These are phyloP conservation scores for Macrolepiota dolichaula DNA, from an alignment of 768 basidiomycete species.

Conservation along the genomic window DNA sequence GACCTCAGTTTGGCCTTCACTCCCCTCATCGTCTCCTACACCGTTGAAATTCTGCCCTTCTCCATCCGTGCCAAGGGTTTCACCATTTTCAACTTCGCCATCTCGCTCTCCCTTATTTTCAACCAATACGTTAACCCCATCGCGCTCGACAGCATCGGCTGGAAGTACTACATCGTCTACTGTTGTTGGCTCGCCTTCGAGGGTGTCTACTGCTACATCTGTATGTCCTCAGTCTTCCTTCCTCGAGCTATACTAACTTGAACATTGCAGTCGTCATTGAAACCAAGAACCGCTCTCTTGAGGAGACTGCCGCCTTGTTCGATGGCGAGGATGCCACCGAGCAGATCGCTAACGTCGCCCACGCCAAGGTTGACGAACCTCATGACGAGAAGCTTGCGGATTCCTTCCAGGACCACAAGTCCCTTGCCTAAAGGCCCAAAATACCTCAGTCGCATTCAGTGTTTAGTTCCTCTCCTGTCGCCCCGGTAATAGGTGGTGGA, in stretches of 20 bases:
- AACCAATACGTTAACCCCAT: slow-evolving; percentile 89
- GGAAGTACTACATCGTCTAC: slow-evolving; percentile 84
- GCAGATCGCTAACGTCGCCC: slow-evolving; percentile 30
- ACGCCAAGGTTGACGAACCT: slow-evolving; percentile 18
- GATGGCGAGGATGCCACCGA: slow-evolving; percentile 58
- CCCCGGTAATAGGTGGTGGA: not conserved
- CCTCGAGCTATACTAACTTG: slow-evolving; percentile 8
- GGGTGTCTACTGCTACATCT: slow-evolving; percentile 62
- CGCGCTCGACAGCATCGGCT: slow-evolving; percentile 56
- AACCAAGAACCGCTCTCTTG: slow-evolving; percentile 70
- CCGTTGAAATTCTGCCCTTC: slow-evolving; percentile 86
- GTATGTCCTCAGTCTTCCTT: slow-evolving; percentile 13
- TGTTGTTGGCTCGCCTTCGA: slow-evolving; percentile 69
- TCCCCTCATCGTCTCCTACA: slow-evolving; percentile 84
- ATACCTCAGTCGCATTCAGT: not conserved
- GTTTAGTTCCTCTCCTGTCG: not conserved
- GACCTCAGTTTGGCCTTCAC: slow-evolving; percentile 67
- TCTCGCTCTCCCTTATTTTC: slow-evolving; percentile 80
- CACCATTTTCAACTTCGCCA: slow-evolving; percentile 74
- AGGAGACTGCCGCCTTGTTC: slow-evolving; percentile 81
- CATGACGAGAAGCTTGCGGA: slow-evolving; percentile 33
- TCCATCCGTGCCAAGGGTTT: slow-evolving; percentile 83
- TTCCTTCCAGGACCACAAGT: slow-evolving; percentile 27
- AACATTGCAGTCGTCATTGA: slow-evolving; percentile 48
- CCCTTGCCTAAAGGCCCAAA: slow-evolving; percentile 20